Conservation (phyloP, 176 grass and related monocot species). For the Triticum urartu region DNA sequence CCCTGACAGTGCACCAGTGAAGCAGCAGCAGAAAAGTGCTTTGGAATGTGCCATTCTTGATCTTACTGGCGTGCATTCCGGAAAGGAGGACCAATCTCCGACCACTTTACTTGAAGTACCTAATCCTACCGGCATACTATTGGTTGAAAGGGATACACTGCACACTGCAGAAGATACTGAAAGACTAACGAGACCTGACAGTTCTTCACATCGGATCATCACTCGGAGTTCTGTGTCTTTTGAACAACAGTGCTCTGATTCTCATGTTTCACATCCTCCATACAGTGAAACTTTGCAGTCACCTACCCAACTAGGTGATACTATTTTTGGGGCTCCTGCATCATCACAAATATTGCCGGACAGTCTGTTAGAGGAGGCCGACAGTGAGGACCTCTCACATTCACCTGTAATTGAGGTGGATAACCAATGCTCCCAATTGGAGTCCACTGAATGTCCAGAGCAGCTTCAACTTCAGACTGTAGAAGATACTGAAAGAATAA, state of each 20-base stretch:
- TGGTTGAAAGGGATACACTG: constrained; percentile 27
- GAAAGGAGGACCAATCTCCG: constrained; percentile 23
- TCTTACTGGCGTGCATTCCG: constrained; percentile 4
- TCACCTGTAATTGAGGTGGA: constrained; percentile 22
- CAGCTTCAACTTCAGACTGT: constrained; percentile 9
- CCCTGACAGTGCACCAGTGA: constrained; percentile 13
- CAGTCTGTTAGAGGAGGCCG: constrained; percentile 16
- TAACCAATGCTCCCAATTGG: constrained; percentile 15
- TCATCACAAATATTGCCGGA: constrained; percentile 11
- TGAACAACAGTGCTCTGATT: constrained; percentile 30
- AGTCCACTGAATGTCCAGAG: constrained; percentile 17
- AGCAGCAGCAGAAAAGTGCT: constrained; percentile 4
- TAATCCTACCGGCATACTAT: neutral
- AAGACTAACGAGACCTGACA: neutral
- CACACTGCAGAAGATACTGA: constrained; percentile 6
- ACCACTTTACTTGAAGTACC: constrained; percentile 24
- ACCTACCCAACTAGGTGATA: constrained; percentile 29
- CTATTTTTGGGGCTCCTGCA: constrained; percentile 16
- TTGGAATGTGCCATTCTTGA: constrained; percentile 17
- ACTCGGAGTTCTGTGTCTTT: neutral
- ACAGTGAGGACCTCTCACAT: neutral
- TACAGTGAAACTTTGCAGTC: constrained; percentile 28
- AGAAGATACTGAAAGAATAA: constrained; percentile 17
- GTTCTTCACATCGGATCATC: neutral
- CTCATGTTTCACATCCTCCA: constrained; percentile 9